Evolutionary conservation across 2,329 filamentous ascomycete genomes (phyloP), one percentile per base, ranked within the genome.

Genomic region (Dothideomycetidae sp.): DNA sequence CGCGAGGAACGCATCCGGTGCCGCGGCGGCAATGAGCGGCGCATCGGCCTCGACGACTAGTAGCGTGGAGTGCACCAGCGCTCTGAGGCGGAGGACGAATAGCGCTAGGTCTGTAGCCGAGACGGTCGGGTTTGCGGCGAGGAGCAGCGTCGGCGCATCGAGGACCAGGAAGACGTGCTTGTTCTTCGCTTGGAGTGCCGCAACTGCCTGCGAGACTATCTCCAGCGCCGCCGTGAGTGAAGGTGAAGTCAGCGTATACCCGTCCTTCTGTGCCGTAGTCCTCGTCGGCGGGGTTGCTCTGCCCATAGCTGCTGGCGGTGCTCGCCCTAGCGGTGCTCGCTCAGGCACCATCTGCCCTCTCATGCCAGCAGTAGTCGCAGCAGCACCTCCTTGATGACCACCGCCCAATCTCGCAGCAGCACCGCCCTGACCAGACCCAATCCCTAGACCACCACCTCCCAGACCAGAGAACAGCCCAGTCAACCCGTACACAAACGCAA

Each of bases 401-500:
- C n/a, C n/a, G n/a, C n/a, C n/a, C n/a, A n/a, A n/a, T n/a, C n/a
- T n/a, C n/a, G n/a, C n/a, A n/a, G n/a, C n/a, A n/a, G n/a, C n/a
- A n/a, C n/a, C n/a, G n/a, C n/a, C n/a, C n/a, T n/a, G n/a, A n/a
- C n/a, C n/a, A n/a, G n/a, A n/a, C n/a, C n/a, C n/a, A n/a, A n/a
- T n/a, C n/a, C n/a, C n/a, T n/a, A n/a, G n/a, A n/a, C n/a, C n/a
- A n/a, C n/a, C n/a, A n/a, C n/a, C n/a, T n/a, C n/a, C n/a, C n/a
- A n/a, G n/a, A 46, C 19, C 48, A 30, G 23, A 46, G 47, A 73
- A 79, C 16, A 82, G 52, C 16, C 65, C 65, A 13, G 67, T 71
- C 41, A 90, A 61, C 13, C 81, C 82, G 57, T 93, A 84, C 19
- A 93, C 67, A 48, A 84, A 88, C 30, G 64, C 60, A 49, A 93